Base-by-base conservation (phyloP, 2,329 filamentous ascomycete genomes). In the Ascochyta clinopodiicola region DNA sequence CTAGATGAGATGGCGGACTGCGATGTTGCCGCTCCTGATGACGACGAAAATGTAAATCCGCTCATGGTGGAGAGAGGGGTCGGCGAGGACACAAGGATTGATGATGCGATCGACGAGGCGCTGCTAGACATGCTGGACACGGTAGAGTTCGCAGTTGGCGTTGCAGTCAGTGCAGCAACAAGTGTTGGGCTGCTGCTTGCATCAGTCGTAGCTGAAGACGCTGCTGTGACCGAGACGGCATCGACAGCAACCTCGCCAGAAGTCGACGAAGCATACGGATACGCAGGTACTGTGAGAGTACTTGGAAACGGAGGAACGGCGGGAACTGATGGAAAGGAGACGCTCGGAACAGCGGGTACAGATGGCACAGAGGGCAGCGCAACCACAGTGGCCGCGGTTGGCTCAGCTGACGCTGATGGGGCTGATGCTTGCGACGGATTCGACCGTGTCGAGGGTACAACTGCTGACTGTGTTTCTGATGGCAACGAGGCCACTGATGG, bases 271-370 rank as follows among this genome's bases (percentile, higher is more conserved):
- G 70, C 62, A 38, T 57, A 75, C 27, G 73, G 74, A 50, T 71
- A 75, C 6, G 69, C 61, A 13, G 72, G 72, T 2, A 75, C 73
- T 2, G 67, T 61, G 31, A 75, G 58, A 31, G 73, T 63, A 54
- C 60, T 71, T 1, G 75, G 74, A 47, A 75, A 77, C 12, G 69
- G 57, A 31, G 72, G 72, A 8, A 75, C 73, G 2, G 72, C 51
- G 7, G 73, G 73, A 8, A 73, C 71, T 12, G 56, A 53, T 37
- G 68, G 68, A 7, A 69, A 29, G 2, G 56, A 35, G 24, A 38
- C 35, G 3, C 52, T 58, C 5, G 61, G 52, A 2, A 56, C 44
- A 9, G 67, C 47, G 22, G 66, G 58, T 6, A 68, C 59, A 19
- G 64, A 27, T 8, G 62, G 63, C 6, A 65, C 57, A 19, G 57